A percentile compares a stretch with the other conserved stretches of the same genome.
Evolutionary conservation across 306 rosid genomes (phyloP).

Genomic region (Malus sylvestris): DNA sequence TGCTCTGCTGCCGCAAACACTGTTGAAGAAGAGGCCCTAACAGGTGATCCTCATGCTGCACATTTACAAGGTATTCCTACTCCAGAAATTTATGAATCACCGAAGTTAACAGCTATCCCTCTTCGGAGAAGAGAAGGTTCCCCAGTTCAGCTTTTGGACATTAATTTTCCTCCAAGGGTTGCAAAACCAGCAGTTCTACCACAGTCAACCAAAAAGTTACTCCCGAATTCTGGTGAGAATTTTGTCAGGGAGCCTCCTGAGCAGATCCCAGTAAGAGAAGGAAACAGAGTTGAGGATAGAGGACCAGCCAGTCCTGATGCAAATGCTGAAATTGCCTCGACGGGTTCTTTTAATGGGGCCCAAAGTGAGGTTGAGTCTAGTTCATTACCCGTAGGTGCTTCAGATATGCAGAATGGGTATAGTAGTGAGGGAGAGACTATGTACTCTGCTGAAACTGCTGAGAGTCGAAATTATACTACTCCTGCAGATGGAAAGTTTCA

Average conservation of each 20-base stretch:
- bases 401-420: constrained; percentile 55
- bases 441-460: constrained; percentile 99
- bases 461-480: constrained; percentile 73
- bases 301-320: constrained; percentile 23
- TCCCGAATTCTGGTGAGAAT: constrained; percentile 39
- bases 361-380: constrained; percentile 76
- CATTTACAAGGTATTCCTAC: constrained; percentile 92
- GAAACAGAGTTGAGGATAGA: constrained; percentile 26
- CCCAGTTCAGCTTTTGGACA: constrained; percentile 73
- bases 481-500: constrained; percentile 70
- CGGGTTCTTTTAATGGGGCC: constrained; percentile 69
- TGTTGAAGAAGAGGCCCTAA: constrained; percentile 50
- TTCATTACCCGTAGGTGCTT: constrained; percentile 51
- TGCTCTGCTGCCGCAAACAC: constrained; percentile 41
- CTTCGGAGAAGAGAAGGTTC: constrained; percentile 46
- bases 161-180: constrained; percentile 80
- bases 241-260: constrained; percentile 26
- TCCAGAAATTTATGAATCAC: constrained; percentile 95
- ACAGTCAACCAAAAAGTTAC: constrained; percentile 28
- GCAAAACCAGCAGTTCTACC: constrained; percentile 30
- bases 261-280: constrained; percentile 37
- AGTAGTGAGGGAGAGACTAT: constrained; percentile 94
- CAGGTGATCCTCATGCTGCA: constrained; percentile 35
- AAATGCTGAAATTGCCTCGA: constrained; percentile 57
- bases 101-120: constrained; percentile 65